Evolutionary conservation across 148 eudicot genomes (phyloP), one percentile per base, ranked within the genome.

Genomic region (Rhododendron molle): DNA sequence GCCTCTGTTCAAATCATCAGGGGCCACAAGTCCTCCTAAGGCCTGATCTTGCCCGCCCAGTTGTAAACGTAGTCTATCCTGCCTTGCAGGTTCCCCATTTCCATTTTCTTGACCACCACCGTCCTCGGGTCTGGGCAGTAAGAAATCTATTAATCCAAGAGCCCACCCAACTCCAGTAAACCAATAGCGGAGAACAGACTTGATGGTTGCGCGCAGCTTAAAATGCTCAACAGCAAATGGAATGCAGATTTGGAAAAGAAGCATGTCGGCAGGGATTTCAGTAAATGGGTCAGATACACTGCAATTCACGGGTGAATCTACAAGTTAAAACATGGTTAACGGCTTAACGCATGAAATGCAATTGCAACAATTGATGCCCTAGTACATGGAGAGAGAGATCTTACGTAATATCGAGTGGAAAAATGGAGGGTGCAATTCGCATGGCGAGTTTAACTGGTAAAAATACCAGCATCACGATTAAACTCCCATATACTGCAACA

Each of bases 201-300:
- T 96, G 83, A 96, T 93, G 36, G 96, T 95, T 71, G 95, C 90
- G 76, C 93, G 93, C 86, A 96, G 78, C 90, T 94, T 95, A 71
- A 96, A 96, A 86, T 96, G 99, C 93, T 96, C 96, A 67, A 94
- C 88, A 30, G 99, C 99, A 89, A 96, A 96, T 2, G 99, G 99
- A 87, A 96, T 93, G 93, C 97, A 95, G 54, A 96, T 96, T 93
- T 96, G 99, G 81, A 95, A 95, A 72, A 96, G 90, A 81, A 96
- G 98, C 94, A 96, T 95, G 85, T 93, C 97, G 69, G 98, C 96
- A 76, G 99, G 99, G 81, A 96, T 95, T 89, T 96, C 99, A 36
- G 99, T 96, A 86, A 96, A 96, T 76, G 99, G 98, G 86, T 95
- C 99, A 30, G 99, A 93, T 28, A 96, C 95, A 26, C 99, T 96